Conservation (phyloP, 768 basidiomycete genomes). For the Kwoniella botswanensis region DNA sequence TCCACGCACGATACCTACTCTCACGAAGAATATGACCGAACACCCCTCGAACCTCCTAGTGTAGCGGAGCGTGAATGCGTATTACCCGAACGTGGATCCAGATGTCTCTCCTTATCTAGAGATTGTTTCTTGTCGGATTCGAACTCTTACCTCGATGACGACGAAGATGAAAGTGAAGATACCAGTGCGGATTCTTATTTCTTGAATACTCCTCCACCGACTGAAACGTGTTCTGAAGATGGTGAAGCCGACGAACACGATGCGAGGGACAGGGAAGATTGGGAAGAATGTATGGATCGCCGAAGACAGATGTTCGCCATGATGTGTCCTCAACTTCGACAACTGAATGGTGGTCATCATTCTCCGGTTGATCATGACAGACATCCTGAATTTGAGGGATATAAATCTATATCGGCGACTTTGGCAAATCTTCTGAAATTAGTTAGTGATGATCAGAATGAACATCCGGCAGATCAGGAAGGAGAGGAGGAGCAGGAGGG, state of each 20-base stretch:
- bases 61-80: constrained; percentile 68
- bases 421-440: constrained; percentile 19
- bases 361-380: constrained; percentile 8
- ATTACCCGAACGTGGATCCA: constrained; percentile 73
- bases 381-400: constrained; percentile 48
- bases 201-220: constrained; percentile 22
- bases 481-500: constrained; percentile 13
- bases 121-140: constrained; percentile 23
- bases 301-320: constrained; percentile 53
- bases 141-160: constrained; percentile 11
- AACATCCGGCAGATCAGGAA: background rate
- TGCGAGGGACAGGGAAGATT: constrained; percentile 39
- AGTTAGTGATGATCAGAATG: constrained; percentile 2
- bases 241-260: constrained; percentile 17
- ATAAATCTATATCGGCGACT: constrained; percentile 46
- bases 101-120: constrained; percentile 19
- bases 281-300: constrained; percentile 55
- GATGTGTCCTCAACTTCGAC: constrained; percentile 29
- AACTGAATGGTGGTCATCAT: background rate
- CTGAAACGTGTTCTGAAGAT: constrained; percentile 22
- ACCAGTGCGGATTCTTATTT: constrained; percentile 13
- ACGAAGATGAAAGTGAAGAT: constrained; percentile 10
- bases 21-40: constrained; percentile 71
- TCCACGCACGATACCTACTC: constrained; percentile 61
- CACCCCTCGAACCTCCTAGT: constrained; percentile 68